phyloP scores from a whole-genome alignment of 1,284 basidiomycete genomes.

The Mycena sp. region DNA sequence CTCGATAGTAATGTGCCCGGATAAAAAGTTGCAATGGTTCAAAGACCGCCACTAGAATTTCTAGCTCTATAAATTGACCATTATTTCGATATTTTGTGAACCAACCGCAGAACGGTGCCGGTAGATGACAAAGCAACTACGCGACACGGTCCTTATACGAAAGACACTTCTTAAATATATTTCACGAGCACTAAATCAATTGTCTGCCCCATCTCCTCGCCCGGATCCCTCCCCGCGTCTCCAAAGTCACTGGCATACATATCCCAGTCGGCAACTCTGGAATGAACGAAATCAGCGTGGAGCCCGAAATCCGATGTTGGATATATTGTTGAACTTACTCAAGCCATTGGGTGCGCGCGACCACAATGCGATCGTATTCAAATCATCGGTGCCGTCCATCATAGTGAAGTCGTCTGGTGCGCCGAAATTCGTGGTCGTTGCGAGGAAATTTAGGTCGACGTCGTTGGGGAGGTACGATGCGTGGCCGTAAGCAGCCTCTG shows the following conservation, averaged over 20 bases:
- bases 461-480: too few relatives aligned
- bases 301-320: background rate
- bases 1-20: background rate
- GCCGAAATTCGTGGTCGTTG: background rate
- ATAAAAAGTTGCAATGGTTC: slow-evolving; percentile 21
- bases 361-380: slow-evolving; percentile 16
- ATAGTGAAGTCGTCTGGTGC: background rate
- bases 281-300: background rate
- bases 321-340: background rate
- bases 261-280: slow-evolving; percentile 22
- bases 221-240: too few relatives aligned
- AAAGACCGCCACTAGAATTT: background rate
- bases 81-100: too few relatives aligned
- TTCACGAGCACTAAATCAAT: too few relatives aligned
- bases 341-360: slow-evolving; percentile 7
- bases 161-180: too few relatives aligned
- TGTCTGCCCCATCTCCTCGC: too few relatives aligned
- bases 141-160: too few relatives aligned
- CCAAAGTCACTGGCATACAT: slow-evolving; percentile 12
- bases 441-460: background rate
- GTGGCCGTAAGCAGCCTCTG: too few relatives aligned
- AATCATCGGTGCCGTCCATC: slow-evolving; percentile 4
- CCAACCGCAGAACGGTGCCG: too few relatives aligned
- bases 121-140: too few relatives aligned
- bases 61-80: background rate